phyloP scores from a whole-genome alignment of 2,329 filamentous ascomycete genomes.

The Cercospora janseana region DNA sequence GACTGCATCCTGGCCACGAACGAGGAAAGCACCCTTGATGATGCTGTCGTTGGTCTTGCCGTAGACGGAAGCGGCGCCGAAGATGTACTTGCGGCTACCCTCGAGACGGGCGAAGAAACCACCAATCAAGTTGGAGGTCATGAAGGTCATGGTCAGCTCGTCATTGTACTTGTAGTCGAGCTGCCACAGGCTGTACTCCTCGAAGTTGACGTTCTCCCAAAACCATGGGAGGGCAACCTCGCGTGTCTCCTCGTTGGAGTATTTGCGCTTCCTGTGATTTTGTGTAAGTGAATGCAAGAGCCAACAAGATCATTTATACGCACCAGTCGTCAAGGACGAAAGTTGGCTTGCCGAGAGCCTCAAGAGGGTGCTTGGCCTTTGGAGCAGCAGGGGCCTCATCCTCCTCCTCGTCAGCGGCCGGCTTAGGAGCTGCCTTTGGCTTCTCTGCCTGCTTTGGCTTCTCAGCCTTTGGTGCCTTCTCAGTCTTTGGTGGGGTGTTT shows the following conservation, averaged over 20 bases:
- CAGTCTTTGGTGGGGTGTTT: constrained; percentile 66
- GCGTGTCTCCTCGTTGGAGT: constrained; percentile 91
- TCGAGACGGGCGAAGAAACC: constrained; percentile 98
- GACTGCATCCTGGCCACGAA: constrained; percentile 82
- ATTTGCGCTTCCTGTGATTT: constrained; percentile 71
- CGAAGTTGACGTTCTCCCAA: constrained; percentile 92
- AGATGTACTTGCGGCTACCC: constrained; percentile 96
- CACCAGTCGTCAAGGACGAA: constrained; percentile 87
- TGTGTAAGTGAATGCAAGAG: constrained; percentile 1
- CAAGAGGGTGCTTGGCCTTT: constrained; percentile 96
- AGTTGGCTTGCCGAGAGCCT: constrained; percentile 74
- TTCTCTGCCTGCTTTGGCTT: constrained; percentile 62
- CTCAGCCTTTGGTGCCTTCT: constrained; percentile 56
- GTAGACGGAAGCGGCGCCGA: constrained; percentile 86
- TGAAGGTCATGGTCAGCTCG: constrained; percentile 95
- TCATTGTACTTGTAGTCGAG: constrained; percentile 99
- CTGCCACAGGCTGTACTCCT: constrained; percentile 94
- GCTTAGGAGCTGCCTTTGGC: constrained; percentile 54
- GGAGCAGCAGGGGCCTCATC: constrained; percentile 62
- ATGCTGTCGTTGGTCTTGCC: constrained; percentile 84
- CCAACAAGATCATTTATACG: constrained; percentile 10
- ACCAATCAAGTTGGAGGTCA: constrained; percentile 97
- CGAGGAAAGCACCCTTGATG: constrained; percentile 88
- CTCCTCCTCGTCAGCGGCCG: constrained; percentile 57
- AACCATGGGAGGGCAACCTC: constrained; percentile 89